These are phyloP conservation scores for Entomortierella parvispora DNA, from an alignment of 192 early-diverging fungal species.

Conservation along the genomic window DNA sequence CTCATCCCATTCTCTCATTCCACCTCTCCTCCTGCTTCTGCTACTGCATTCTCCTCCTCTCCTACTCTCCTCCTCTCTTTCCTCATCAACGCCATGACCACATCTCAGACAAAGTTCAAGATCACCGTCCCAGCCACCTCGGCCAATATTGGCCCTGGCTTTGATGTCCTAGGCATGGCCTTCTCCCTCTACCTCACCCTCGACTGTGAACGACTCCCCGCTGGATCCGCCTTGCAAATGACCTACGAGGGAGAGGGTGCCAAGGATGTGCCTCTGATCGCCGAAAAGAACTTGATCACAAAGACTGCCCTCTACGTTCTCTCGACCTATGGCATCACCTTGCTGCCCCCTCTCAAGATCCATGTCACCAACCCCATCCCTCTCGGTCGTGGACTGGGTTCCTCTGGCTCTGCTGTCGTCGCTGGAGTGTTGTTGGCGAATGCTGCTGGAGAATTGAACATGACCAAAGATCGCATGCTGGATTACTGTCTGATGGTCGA, in stretches of 20 bases:
- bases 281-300: constrained; percentile 88
- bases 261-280: constrained; percentile 82
- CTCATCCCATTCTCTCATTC: too few relatives aligned
- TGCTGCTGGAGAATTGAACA: constrained; percentile 70
- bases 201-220: constrained; percentile 54
- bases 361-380: constrained; percentile 93
- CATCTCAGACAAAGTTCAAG: constrained; percentile 52
- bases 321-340: constrained; percentile 68
- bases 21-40: not conserved
- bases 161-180: constrained; percentile 93
- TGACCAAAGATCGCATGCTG: constrained; percentile 82
- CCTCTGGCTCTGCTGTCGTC: constrained; percentile 95
- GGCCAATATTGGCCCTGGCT: constrained; percentile 98
- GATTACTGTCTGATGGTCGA: constrained; percentile 94
- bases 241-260: constrained; percentile 75
- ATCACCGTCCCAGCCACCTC: constrained; percentile 95
- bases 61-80: not conserved
- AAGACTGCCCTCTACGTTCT: constrained; percentile 93
- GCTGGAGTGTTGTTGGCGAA: constrained; percentile 91
- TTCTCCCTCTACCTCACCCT: constrained; percentile 89
- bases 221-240: constrained; percentile 51
- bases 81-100: constrained; percentile 14
- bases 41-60: not conserved
- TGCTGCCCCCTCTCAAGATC: constrained; percentile 75
- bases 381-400: constrained; percentile 96